Evolutionary conservation across 768 basidiomycete genomes (phyloP).

Genomic region (Trametes gibbosa): DNA sequence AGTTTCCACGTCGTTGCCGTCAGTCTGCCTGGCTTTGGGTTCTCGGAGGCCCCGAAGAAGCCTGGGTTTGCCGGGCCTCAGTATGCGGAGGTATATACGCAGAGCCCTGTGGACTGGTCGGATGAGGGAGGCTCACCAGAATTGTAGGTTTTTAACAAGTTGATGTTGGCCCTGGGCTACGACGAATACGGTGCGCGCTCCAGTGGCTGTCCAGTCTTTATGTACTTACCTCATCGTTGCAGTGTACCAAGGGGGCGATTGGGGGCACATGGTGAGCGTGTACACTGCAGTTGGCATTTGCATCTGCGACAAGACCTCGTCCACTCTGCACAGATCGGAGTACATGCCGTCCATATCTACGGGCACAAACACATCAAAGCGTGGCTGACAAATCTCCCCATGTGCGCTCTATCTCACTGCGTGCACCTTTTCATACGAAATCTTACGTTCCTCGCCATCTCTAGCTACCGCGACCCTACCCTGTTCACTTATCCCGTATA

Average conservation of each 20-base stretch:
- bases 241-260: slow-evolving; percentile 50
- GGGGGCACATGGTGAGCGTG: slow-evolving; percentile 37
- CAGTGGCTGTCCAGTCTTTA: neutral
- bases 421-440: neutral
- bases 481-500: slow-evolving; percentile 26
- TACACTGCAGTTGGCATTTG: no score
- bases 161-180: slow-evolving; percentile 23
- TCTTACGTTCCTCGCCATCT: neutral
- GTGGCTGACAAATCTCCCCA: slow-evolving; percentile 33
- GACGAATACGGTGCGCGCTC: neutral
- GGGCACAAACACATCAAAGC: slow-evolving; percentile 33
- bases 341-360: slow-evolving; percentile 24
- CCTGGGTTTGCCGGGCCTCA: slow-evolving; percentile 47
- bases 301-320: neutral
- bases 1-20: slow-evolving; percentile 61
- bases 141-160: slow-evolving; percentile 24
- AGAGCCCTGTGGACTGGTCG: neutral
- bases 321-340: slow-evolving; percentile 25
- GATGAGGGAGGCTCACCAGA: no score
- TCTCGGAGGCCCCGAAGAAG: slow-evolving; percentile 53
- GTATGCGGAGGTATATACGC: slow-evolving; percentile 46
- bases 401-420: slow-evolving; percentile 20
- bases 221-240: neutral
- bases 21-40: slow-evolving; percentile 59
- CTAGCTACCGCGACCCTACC: slow-evolving; percentile 22